Evolutionary conservation across 2,329 filamentous ascomycete genomes (phyloP).

Genomic region (Aureobasidium sp.): DNA sequence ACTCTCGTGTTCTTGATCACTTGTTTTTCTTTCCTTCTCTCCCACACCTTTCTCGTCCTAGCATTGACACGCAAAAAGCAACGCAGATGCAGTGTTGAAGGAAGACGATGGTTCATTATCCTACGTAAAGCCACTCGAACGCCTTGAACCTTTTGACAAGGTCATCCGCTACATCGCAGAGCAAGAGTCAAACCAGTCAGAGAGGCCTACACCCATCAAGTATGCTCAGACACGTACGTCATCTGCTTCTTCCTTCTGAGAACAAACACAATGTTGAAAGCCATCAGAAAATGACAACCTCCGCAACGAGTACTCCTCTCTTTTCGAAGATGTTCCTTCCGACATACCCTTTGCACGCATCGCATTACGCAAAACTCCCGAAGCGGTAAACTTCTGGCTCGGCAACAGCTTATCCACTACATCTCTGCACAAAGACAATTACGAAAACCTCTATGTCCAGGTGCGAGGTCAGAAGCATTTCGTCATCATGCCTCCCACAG

Average conservation of each 20-base stretch:
- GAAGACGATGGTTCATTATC: constrained; percentile 45
- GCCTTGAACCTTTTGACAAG: constrained; percentile 52
- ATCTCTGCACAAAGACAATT: constrained; percentile 73
- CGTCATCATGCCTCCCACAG: constrained; percentile 63
- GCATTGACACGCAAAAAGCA: constrained; percentile 28
- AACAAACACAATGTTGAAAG: background rate
- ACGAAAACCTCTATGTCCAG: constrained; percentile 80
- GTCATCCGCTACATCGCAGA: constrained; percentile 56
- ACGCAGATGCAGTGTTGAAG: constrained; percentile 56
- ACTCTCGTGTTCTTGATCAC: background rate
- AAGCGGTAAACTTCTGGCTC: constrained; percentile 79
- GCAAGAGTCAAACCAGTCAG: constrained; percentile 46
- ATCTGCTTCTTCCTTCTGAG: background rate
- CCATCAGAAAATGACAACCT: constrained; percentile 70
- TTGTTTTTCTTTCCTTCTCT: background rate
- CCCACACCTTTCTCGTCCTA: background rate
- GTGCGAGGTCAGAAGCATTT: constrained; percentile 68
- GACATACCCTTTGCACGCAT: constrained; percentile 64
- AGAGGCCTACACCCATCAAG: constrained; percentile 37
- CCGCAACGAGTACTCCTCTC: constrained; percentile 59
- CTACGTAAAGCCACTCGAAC: constrained; percentile 68
- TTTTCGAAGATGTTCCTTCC: constrained; percentile 57
- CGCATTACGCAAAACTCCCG: constrained; percentile 58
- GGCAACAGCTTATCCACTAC: constrained; percentile 65
- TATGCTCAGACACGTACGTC: constrained; percentile 68